Conservation (phyloP, 768 basidiomycete genomes). For the Hygrocybe coccinea region DNA sequence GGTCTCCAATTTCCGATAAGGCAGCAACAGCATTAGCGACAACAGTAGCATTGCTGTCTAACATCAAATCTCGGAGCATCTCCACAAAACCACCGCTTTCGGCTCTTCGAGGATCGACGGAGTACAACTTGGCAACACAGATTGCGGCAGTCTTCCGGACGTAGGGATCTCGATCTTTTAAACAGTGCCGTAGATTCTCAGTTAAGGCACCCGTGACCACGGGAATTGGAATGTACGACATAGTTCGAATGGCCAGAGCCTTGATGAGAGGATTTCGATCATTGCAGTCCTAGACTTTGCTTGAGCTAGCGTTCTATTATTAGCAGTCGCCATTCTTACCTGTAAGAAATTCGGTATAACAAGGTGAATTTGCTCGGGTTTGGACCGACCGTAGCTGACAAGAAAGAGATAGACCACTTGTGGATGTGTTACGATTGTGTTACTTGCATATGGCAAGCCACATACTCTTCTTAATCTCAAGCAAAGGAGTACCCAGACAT, state of each 20-base stretch:
- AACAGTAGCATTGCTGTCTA: constrained; percentile 93
- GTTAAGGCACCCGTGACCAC: constrained; percentile 78
- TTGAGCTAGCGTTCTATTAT: constrained; percentile 13
- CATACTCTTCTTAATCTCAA: constrained; percentile 99
- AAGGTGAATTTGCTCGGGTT: constrained; percentile 88
- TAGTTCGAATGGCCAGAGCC: constrained; percentile 94
- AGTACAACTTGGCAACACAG: constrained; percentile 93
- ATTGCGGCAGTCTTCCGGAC: constrained; percentile 98
- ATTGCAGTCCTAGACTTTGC: constrained; percentile 71
- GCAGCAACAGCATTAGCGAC: constrained; percentile 97
- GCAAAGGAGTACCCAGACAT: constrained; percentile 87
- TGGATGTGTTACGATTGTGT: background rate
- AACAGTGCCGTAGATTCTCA: constrained; percentile 86
- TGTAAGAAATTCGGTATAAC: constrained; percentile 90
- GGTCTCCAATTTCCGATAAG: constrained; percentile 92
- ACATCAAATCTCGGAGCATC: constrained; percentile 83
- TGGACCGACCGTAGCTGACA: constrained; percentile 91
- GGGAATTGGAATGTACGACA: constrained; percentile 97
- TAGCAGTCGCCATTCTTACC: constrained; percentile 39
- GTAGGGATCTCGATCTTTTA: constrained; percentile 94
- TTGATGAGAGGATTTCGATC: constrained; percentile 96
- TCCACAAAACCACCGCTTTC: constrained; percentile 90
- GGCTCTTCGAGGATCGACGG: constrained; percentile 78
- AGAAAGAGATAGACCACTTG: constrained; percentile 97
- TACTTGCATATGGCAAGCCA: background rate